Base-by-base conservation (phyloP, 1,284 basidiomycete genomes). In the Melampsora occidentalis region DNA sequence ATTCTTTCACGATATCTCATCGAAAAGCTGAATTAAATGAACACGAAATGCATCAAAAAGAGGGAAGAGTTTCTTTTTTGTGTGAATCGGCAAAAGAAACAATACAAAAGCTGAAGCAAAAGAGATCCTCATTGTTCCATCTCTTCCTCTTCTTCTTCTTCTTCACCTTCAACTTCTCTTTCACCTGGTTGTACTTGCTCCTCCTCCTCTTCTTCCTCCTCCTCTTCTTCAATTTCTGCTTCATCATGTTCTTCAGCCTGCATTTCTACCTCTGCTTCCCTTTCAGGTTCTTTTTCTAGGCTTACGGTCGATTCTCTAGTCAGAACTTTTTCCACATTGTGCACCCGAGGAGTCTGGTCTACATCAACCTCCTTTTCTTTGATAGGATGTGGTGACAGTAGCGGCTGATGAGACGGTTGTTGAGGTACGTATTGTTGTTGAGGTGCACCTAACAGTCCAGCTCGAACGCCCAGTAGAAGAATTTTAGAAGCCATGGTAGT, bases 401-500 rank as follows among this genome's bases (percentile, higher is more conserved):
- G 33, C 20, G 22, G 25, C 20, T 31, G 62, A 33, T 64, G 62
- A 22, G 20, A 20, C 20, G 33, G 20, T 64, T 31, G 28, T 7
- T 64, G 62, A 7, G 62, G 25, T 31, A 20, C 6, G 16, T 64
- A 31, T 33, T 33, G 25, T 39, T 18, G 35, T 64, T 64, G 25
- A 64, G 62, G 71, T 12, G 71, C 12, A 14, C 71, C 63, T 42
- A 75, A 66, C 25, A 75, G 53, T 22, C 71, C 71, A 59, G 73
- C 73, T 42, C 67, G 73, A 25, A 33, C 67, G 28, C 65, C 73
- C 5, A 76, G 59, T 51, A 39, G 62, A 28, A 62, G 68, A 18
- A 76, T 76, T 63, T 76, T 76, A 25, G 51, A 39, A 39, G 73
- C 73, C 73, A 76, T 76, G n/a, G 46, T 69, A 9, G 73, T 76